Base-by-base conservation (phyloP, 2,329 filamentous ascomycete genomes). In the Ustilaginoidea virens region DNA sequence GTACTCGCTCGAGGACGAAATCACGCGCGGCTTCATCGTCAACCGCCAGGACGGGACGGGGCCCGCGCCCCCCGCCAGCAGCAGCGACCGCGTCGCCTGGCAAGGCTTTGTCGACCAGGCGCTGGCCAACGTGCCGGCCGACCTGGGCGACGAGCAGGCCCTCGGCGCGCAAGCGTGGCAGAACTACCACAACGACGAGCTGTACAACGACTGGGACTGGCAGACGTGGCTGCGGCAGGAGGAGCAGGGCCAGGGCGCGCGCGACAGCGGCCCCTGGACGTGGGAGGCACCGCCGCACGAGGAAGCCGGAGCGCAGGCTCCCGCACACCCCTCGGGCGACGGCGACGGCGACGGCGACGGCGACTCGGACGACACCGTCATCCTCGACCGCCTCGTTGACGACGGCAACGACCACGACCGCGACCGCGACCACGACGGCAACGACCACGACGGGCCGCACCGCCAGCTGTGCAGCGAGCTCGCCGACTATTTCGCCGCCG, bases 11-110 rank as follows among this genome's bases (percentile, higher is more conserved):
- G 46, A 53, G 15, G 45, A 51, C 18, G 51, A 53, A 23, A 48
- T 52, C 16, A 36, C 38, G 18, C 43, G 51, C 12, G 52, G 52
- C 10, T 49, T 36, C 33, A 43, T 49, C 17, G 32, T 52, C n/a
- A n/a, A n/a, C n/a, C n/a, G n/a, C n/a, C n/a, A n/a, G n/a, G n/a
- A n/a, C n/a, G n/a, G n/a, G n/a, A n/a, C n/a, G n/a, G n/a, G n/a
- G n/a, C n/a, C n/a, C n/a, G n/a, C n/a, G n/a, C n/a, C n/a, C n/a
- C n/a, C n/a, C n/a, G n/a, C 23, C 34, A 14, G 17, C 11, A 27
- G 8, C 2, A 12, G 41, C 17, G 44, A 51, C 30, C 15, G 19
- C 0, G 14, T 27, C 2, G 42, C 29, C 25, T 53, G 49, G 51
- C 18, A 15, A 6, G 31, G 35, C 25, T 53, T 49, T 22, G 37